Evolutionary conservation across 2,329 filamentous ascomycete genomes (phyloP), one percentile per base, ranked within the genome.

Genomic region (Lecanosticta acicola): DNA sequence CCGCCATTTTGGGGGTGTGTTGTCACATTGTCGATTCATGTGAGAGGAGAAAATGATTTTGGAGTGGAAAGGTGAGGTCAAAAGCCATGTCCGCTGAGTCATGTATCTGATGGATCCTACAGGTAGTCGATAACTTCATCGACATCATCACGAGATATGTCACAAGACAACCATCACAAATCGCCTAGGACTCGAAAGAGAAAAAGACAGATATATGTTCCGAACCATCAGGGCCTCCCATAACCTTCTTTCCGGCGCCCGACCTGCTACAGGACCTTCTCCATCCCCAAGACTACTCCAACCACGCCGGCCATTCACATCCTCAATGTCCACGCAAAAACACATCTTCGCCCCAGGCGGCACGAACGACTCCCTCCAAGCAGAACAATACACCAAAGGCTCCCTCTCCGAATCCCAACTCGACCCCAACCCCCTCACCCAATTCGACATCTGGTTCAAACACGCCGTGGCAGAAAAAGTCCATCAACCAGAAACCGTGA

Each of bases 391-490:
- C 74, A 80, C 77, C 40, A 75, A 76, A 66, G 79, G 78, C 57
- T 73, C 75, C 1, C 79, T 94, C 21, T 72, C 76, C 29, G 75
- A 72, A 38, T 59, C 67, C 1, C 77, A 87, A 61, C 80, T 94
- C 58, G 61, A 74, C 1, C 45, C 71, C 7, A 77, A 77, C 44
- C 93, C 93, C 0, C 80, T 91, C 47, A 73, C 75, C 24, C 93
- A 97, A 71, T 98, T 97, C 74, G 79, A 94, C 71, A 67, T 71
- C 51, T 98, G 93, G 93, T 98, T 94, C 76, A 75, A 78, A 10
- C 76, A 83, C 49, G 87, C 90, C 0, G 79, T 84, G 52, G 62
- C 74, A 3, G 61, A 71, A 8, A 63, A 71, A 19, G 78, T 89
- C 38, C 72, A 81, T 37, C 85, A 94, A 57, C 90, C 91, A 1